Evolutionary conservation across 257 asterid species (phyloP), one percentile per base, ranked within the genome.

Genomic region (Solanum okadae): DNA sequence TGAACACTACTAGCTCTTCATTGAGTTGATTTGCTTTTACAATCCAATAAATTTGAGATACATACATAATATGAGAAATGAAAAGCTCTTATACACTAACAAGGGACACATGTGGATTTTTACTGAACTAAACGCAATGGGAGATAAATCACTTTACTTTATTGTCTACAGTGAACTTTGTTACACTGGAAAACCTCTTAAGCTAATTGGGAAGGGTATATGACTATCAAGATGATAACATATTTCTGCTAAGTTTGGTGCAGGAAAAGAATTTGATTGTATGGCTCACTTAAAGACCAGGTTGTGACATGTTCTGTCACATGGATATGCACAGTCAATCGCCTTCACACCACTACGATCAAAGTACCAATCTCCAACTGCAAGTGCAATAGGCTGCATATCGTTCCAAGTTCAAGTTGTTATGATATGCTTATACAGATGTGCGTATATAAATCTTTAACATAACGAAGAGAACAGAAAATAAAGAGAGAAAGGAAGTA

Each of bases 331-430:
- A 68, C 99, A 97, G 93, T 97, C 99, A 5, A 97, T 89, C 1
- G 93, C 93, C 92, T 89, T 93, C 33, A 90, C 75, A 18, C 87
- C 89, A 7, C 91, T 87, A 37, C 99, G 95, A 46, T 90, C 96
- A 23, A 94, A 96, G 65, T 91, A 97, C 99, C 99, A 97, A 86
- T 96, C 97, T 33, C 99, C 98, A 65, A 97, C 99, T 1, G 99
- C 97, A 56, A 92, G 89, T 29, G 98, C 99, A 42, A 96, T 88
- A 1, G 92, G 92, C 99, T 96, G 98, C 90, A 91, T 13, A 84
- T 86, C 31, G 42, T 42, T 72, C 29, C 78, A 61, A 22, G 10
- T 5, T 85, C 18, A 63, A 38, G 77, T 67, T 38, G 11, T 5
- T 23, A 65, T 37, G 13, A 65, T 15, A 49, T 38, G 77, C 10